Evolutionary conservation across 2,329 filamentous ascomycete species (phyloP).

Genomic region (Penicillium paneum): DNA sequence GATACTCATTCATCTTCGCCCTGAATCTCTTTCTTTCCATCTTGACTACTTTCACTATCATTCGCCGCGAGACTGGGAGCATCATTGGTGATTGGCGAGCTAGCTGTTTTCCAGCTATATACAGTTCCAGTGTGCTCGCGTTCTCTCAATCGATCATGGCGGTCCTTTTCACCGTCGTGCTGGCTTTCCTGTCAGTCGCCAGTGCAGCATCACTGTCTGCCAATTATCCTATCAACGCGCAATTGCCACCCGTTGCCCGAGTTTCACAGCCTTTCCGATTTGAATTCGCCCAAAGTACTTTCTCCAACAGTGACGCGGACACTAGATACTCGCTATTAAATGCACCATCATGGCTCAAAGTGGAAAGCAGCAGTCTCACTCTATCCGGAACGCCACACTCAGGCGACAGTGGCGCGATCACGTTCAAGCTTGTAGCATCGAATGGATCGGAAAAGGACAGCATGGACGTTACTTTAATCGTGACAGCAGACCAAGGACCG

Average conservation of each 20-base stretch:
- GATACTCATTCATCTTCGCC: conserved; percentile 19
- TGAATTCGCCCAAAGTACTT: conserved; percentile 58
- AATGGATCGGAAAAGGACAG: conserved; percentile 62
- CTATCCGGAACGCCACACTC: conserved; percentile 67
- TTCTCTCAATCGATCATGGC: conserved; percentile 27
- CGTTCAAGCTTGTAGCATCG: conserved; percentile 66
- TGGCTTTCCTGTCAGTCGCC: conserved; percentile 29
- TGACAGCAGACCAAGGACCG: conserved; percentile 52
- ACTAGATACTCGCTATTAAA: conserved; percentile 65
- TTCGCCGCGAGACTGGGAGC: conserved; percentile 1
- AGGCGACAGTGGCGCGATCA: conserved; percentile 56
- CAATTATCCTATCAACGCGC: conserved; percentile 76
- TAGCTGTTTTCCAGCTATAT: conserved; percentile 16
- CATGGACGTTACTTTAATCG: conserved; percentile 67
- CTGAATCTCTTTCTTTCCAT: conserved; percentile 14
- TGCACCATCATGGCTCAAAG: conserved; percentile 69
- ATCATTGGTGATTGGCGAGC: conserved; percentile 10
- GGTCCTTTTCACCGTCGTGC: conserved; percentile 24
- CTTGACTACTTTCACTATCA: conserved; percentile 9
- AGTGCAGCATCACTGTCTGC: conserved; percentile 38
- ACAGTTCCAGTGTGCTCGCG: conserved; percentile 12
- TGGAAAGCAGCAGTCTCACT: conserved; percentile 63
- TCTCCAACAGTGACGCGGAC: conserved; percentile 55
- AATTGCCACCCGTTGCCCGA: conserved; percentile 75
- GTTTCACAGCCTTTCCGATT: conserved; percentile 54